Evolutionary conservation across 2,329 filamentous ascomycete species (phyloP), one percentile per base, ranked within the genome.

Genomic region (Allantophomopsis cytisporea): DNA sequence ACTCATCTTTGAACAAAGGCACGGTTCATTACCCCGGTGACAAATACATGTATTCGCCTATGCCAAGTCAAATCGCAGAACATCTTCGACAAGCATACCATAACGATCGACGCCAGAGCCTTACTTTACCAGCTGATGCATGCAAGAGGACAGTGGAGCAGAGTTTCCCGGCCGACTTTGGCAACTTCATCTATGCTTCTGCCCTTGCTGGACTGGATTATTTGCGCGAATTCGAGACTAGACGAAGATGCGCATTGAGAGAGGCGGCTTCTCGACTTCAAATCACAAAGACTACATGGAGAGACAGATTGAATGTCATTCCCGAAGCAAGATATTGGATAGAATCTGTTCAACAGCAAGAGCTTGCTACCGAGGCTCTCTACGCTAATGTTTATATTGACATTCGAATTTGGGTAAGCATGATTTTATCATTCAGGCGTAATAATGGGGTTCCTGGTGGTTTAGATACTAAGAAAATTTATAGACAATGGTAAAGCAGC

Each of bases 331-430:
- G 40, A 20, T 31, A 16, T 15, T 54, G 52, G 52, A 45, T 54
- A 11, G 43, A 48, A 17, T 32, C 39, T 11, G 44, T 50, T 13
- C 46, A 50, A 36, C 39, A 41, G 10, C 40, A 45, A 14, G 51
- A 53, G 20, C 31, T 44, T 12, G 37, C 41, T 0, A 46, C 51
- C 11, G 47, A 51, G 28, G 31, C 23, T 3, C 33, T 39, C 7
- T 54, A 54, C 39, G 46, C 49, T 5, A 36, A 34, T 11, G 17
- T 50, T 12, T 53, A 43, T 18, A 18, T 55, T 14, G 48, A 50
- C 37, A 38, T 54, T 2, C 38, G 52, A 13, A 47, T 54, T 14
- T 55, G 52, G 52, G 53, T 54, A 46, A 16, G 47, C 44, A 21
- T 11, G 11, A 38, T 15, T 13, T 23, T 34, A 17, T 8, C 15